Evolutionary conservation across 306 rosid genomes (phyloP), one percentile per base, ranked within the genome.

Genomic region (Arachis hypogaea): DNA sequence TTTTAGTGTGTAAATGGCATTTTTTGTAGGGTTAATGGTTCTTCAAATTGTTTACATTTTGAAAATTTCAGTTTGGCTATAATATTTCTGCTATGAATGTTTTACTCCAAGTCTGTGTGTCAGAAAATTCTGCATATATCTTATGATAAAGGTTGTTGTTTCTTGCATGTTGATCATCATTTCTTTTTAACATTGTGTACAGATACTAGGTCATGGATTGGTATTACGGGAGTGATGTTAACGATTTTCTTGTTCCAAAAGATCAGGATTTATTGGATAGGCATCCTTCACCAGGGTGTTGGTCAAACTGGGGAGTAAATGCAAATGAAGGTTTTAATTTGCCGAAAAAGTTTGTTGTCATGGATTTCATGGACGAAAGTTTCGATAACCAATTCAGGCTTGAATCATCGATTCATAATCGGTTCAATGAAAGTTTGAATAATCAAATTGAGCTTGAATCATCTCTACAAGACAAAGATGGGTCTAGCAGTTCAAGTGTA

Each of bases 281-380:
- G 78, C 85, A 84, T 66, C 91, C 90, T 46, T 90, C 91, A 66
- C 86, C 93, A 7, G 93, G 84, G 29, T 77, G 76, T 54, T 86
- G 93, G 91, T 74, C 86, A 46, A 84, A 81, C 43, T 90, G 93
- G 93, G 96, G 84, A 73, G 75, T 86, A 40, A 74, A 78, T 72
- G 71, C 71, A 56, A 58, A 73, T 4, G 86, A 85, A 75, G 79
- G 80, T 54, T 80, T 74, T 71, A 74, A 59, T 75, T 68, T 83
- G 4, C 69, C 83, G 41, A 56, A 84, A 62, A 83, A 88, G n/a
- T 54, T 60, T 68, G 62, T 69, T 57, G 58, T 29, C 69, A 76
- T 59, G 80, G 82, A 84, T 66, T 78, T 78, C 69, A 36, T 51
- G 78, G 85, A 68, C 63, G 74, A 60, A 61, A 79, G 83, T 66